Conservation (phyloP, 208 protist genomes). For the Crithidia thermophila region DNA sequence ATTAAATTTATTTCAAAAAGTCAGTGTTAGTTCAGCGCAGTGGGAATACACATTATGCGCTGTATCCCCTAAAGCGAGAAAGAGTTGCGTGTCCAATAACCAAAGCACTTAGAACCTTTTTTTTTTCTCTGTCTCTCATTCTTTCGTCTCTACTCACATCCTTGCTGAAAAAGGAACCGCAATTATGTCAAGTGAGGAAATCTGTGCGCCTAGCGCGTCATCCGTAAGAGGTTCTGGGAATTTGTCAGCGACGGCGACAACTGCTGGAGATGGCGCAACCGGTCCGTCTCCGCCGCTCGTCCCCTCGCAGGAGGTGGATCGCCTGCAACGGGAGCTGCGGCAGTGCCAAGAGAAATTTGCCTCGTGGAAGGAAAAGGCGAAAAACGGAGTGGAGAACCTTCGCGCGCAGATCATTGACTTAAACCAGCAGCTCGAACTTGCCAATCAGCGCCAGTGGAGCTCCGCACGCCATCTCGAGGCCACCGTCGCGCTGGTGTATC, state of each 20-base stretch:
- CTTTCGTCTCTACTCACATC: too few relatives aligned
- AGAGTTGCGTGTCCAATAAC: too few relatives aligned
- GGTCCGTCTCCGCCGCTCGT: neutral
- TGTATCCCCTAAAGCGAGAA: too few relatives aligned
- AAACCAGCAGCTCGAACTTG: slow-evolving; percentile 36
- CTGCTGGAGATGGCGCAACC: neutral
- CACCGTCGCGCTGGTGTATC: neutral
- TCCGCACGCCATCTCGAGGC: neutral
- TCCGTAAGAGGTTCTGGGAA: too few relatives aligned
- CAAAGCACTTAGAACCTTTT: too few relatives aligned
- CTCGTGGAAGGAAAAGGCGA: slow-evolving; percentile 77
- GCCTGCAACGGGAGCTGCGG: slow-evolving; percentile 50
- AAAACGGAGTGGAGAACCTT: slow-evolving; percentile 75
- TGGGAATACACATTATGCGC: too few relatives aligned
- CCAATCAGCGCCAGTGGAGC: slow-evolving; percentile 7
- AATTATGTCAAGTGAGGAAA: too few relatives aligned
- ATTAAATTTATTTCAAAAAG: neutral
- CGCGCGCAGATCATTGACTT: slow-evolving; percentile 65
- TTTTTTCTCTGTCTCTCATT: too few relatives aligned
- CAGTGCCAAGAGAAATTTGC: slow-evolving; percentile 63
- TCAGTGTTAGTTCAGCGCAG: too few relatives aligned
- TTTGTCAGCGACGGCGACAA: neutral
- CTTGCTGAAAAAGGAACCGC: too few relatives aligned
- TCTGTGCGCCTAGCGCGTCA: too few relatives aligned
- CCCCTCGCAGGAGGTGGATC: slow-evolving; percentile 9